A percentile compares a stretch with the other conserved stretches of the same genome.
phyloP scores from a whole-genome alignment of 176 grass and related monocot genomes.

The Phoenix roebelenii region DNA sequence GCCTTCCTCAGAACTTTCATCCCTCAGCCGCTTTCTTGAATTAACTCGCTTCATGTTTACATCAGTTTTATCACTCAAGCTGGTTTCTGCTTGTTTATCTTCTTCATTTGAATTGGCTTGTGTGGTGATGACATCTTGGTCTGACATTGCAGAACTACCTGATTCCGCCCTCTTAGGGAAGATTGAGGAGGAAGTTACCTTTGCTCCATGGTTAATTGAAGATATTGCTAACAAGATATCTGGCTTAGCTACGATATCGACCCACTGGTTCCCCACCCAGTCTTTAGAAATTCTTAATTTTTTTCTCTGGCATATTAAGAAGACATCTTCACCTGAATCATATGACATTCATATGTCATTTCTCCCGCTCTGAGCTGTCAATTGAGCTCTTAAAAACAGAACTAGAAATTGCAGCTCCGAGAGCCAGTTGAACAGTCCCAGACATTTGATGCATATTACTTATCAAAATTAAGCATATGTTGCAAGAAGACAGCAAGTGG shows the following conservation, averaged over 20 bases:
- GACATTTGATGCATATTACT: too few relatives aligned
- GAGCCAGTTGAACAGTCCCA: too few relatives aligned
- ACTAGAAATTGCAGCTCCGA: not conserved
- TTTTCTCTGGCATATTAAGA: slow-evolving; percentile 48
- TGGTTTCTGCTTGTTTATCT: slow-evolving; percentile 22
- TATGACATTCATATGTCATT: not conserved
- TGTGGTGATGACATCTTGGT: not conserved
- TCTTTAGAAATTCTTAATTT: slow-evolving; percentile 77
- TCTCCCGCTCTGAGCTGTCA: too few relatives aligned
- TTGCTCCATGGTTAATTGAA: slow-evolving; percentile 29
- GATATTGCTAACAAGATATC: slow-evolving; percentile 49
- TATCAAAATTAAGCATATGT: too few relatives aligned
- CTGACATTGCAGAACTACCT: slow-evolving; percentile 34
- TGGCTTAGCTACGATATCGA: slow-evolving; percentile 46
- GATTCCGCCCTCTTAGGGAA: slow-evolving; percentile 31
- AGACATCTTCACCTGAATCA: slow-evolving; percentile 70
- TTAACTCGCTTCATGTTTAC: slow-evolving; percentile 26
- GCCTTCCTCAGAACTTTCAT: slow-evolving; percentile 15
- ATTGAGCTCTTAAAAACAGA: too few relatives aligned
- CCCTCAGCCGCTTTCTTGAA: slow-evolving; percentile 28
- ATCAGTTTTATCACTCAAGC: slow-evolving; percentile 14
- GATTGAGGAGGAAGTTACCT: slow-evolving; percentile 17
- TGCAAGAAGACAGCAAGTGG: too few relatives aligned
- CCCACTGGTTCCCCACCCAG: slow-evolving; percentile 67
- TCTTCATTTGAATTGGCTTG: slow-evolving; percentile 29